Evolutionary conservation across 495 filamentous ascomycete species (phyloP).

Genomic region (Aspergillus sparsus): DNA sequence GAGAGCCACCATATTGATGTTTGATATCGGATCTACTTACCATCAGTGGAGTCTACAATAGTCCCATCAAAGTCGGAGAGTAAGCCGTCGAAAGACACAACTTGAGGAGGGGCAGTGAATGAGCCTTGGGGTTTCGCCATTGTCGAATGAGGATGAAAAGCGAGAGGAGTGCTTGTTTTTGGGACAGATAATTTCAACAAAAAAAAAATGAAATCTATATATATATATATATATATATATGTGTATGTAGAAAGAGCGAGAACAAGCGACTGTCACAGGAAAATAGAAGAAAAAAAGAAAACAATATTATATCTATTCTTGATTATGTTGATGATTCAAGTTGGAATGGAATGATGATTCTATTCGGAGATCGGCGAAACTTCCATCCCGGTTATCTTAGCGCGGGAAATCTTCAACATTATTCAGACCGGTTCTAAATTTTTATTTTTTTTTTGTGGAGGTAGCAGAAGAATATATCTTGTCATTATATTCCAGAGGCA

Average conservation of each 20-base stretch:
- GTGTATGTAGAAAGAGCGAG: too few species aligned
- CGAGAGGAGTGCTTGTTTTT: background rate
- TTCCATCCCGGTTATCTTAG: conserved; percentile 47
- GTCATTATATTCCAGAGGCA: conserved; percentile 17
- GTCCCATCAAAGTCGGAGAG: conserved; percentile 90
- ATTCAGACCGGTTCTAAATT: conserved; percentile 14
- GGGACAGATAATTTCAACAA: background rate
- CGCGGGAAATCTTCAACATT: conserved; percentile 42
- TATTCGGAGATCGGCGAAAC: conserved; percentile 44
- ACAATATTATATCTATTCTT: background rate
- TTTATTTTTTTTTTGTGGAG: conserved; percentile 10
- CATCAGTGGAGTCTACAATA: conserved; percentile 49
- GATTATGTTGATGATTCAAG: background rate
- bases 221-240: background rate
- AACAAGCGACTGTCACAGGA: too few species aligned
- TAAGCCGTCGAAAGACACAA: conserved; percentile 69
- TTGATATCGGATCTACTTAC: conserved; percentile 23
- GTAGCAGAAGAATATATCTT: conserved; percentile 4
- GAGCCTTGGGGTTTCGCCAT: conserved; percentile 40
- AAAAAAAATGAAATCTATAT: conserved; percentile 7
- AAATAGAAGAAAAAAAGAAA: conserved; percentile 13
- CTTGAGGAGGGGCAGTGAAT: conserved; percentile 61
- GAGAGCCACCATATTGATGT: too few species aligned
- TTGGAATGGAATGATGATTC: background rate
- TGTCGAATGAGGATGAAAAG: conserved; percentile 14